Evolutionary conservation across 179 eudicot species (phyloP), one percentile per base, ranked within the genome.

Genomic region (Beta corolliflora): DNA sequence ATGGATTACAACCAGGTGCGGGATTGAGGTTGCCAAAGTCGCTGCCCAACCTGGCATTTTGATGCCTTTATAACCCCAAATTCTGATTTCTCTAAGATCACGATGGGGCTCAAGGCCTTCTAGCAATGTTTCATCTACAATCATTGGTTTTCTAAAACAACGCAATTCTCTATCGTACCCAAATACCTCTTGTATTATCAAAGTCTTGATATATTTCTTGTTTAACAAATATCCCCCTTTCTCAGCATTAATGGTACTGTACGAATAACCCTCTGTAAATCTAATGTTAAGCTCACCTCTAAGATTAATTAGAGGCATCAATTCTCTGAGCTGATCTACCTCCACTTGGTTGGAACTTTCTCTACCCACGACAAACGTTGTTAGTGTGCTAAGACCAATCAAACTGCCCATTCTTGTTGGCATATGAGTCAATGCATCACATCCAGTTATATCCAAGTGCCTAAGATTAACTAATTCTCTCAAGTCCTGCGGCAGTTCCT

Each of bases 381-480:
- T 48, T 18, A 77, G 45, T 3, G 15, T 65, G 45, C 9, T 54
- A 48, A 77, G 73, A 50, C 59, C 1, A 55, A 45, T 71, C 46
- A 79, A 3, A 2, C 3, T 59, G 23, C 12, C 46, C 76, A 71
- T 54, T 23, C 81, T 76, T 14, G 23, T 18, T n/a, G 81, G 81
- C 81, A 71, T 79, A 45, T 79, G 25, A 46, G 25, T 46, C 81
- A 71, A 71, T 6, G 5, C 1, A 2, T 5, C 0, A 4, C 80
- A 66, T 8, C 3, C 5, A 9, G 10, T 4, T 19, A 71, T 25
- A 59, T 60, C n/a, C 46, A 79, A 58, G 29, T 46, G 58, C 46
- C 76, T 70, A 1, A 79, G 76, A 59, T 79, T 25, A 9, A 79
- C 70, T 25, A 79, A 55, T 23, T 58, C 67, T 25, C 60, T 70